Conservation (phyloP, 352 stramenopile genomes). For the Globisporangium echinulatum region DNA sequence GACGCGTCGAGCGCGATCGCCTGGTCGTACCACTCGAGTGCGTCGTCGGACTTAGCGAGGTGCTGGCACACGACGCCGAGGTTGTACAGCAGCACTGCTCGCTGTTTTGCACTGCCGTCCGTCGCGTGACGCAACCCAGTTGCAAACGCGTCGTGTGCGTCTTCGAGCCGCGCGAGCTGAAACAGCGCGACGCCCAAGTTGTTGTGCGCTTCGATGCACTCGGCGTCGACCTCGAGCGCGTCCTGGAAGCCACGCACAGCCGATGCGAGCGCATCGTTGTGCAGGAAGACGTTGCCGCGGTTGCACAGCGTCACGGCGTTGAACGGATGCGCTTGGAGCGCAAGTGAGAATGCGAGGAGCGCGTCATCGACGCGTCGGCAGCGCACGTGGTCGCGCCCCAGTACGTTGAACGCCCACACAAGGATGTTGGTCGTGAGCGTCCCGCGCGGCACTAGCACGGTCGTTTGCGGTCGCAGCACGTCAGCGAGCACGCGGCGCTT, state of each 20-base stretch:
- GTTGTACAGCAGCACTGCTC: slow-evolving; percentile 40
- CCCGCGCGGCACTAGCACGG: slow-evolving; percentile 28
- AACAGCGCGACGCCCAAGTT: slow-evolving; percentile 45
- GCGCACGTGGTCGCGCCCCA: slow-evolving; percentile 26
- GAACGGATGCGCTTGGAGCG: slow-evolving; percentile 35
- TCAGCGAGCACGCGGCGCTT: slow-evolving; percentile 19
- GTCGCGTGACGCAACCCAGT: slow-evolving; percentile 24
- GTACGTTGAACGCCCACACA: slow-evolving; percentile 44
- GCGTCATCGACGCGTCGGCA: slow-evolving; percentile 34
- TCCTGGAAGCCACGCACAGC: slow-evolving; percentile 40
- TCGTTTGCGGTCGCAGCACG: slow-evolving; percentile 12
- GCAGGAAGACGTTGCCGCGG: slow-evolving; percentile 41
- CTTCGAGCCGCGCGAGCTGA: slow-evolving; percentile 33
- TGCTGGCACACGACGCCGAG: slow-evolving; percentile 32
- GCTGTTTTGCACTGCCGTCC: slow-evolving; percentile 10
- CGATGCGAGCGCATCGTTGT: slow-evolving; percentile 27
- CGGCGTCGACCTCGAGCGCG: slow-evolving; percentile 34
- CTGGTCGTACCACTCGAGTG: slow-evolving; percentile 47
- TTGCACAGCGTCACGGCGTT: slow-evolving; percentile 43
- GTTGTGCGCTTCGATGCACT: slow-evolving; percentile 31
- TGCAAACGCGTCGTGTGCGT: slow-evolving; percentile 37
- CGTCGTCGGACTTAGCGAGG: slow-evolving; percentile 32
- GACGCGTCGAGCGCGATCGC: slow-evolving; percentile 32
- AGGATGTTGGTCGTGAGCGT: slow-evolving; percentile 35
- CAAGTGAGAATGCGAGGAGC: slow-evolving; percentile 42